phyloP scores from a whole-genome alignment of 1,139 yeast genomes.

The Magnusiomyces paraingens region DNA sequence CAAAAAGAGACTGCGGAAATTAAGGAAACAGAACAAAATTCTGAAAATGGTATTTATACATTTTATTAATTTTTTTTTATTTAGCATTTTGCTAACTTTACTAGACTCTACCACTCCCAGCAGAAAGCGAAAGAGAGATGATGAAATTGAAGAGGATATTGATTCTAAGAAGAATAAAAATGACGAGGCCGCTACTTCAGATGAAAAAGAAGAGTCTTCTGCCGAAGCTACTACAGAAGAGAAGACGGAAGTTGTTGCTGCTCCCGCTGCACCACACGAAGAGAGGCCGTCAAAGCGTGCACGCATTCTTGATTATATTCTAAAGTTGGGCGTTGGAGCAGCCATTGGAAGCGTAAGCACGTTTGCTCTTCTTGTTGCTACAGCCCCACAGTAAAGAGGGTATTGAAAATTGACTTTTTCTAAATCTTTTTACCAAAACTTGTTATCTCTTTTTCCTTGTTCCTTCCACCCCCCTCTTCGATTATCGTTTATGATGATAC shows the following conservation, averaged over 20 bases:
- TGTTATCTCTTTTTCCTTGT: background rate
- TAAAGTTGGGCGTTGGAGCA: slow-evolving; percentile 19
- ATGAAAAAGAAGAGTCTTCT: background rate
- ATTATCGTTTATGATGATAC: too few species aligned
- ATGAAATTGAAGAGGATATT: background rate
- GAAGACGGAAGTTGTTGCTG: background rate
- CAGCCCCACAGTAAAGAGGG: slow-evolving; percentile 1
- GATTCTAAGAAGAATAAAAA: background rate
- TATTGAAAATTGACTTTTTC: background rate
- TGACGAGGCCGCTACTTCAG: background rate
- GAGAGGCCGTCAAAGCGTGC: background rate
- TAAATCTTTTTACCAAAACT: background rate
- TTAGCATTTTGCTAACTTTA: background rate
- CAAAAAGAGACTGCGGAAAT: background rate
- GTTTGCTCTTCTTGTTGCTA: slow-evolving; percentile 4
- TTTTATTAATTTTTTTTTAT: background rate
- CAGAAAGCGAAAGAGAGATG: slow-evolving; percentile 1
- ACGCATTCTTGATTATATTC: background rate
- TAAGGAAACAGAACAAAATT: too few species aligned
- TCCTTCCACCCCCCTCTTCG: too few species aligned
- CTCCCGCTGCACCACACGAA: background rate
- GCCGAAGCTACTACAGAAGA: background rate
- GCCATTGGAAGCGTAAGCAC: slow-evolving; percentile 21
- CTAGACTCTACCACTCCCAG: background rate
- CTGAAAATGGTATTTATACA: background rate